Evolutionary conservation across 257 asterid genomes (phyloP).

Genomic region (Sherardia arvensis): DNA sequence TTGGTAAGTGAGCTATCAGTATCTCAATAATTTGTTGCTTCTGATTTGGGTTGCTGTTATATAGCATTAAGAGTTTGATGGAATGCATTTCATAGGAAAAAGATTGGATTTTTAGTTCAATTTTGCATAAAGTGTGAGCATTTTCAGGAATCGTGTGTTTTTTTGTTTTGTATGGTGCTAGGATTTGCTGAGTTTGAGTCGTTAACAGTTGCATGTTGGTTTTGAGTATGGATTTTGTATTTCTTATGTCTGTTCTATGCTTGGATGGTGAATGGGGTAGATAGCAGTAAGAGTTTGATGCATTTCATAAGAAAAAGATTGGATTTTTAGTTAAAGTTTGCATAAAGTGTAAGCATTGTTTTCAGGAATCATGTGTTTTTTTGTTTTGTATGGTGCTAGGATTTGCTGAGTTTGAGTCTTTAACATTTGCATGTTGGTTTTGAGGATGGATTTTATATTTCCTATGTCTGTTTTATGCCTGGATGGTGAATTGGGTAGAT

Average conservation of each 20-base stretch:
- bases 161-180: neutral
- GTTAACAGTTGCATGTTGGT: neutral
- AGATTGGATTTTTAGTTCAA: neutral
- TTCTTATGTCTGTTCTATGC: neutral
- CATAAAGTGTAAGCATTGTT: conserved; percentile 1
- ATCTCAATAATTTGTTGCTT: neutral
- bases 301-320: too few species aligned
- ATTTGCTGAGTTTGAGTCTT: neutral
- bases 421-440: neutral
- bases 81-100: neutral
- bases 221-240: neutral
- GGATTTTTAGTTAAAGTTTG: too few species aligned
- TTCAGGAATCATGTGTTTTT: neutral
- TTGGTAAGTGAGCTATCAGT: neutral
- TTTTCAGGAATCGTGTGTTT: neutral
- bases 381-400: neutral
- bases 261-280: too few species aligned
- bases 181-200: neutral
- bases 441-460: neutral
- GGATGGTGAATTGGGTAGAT: too few species aligned
- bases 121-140: conserved; percentile 1
- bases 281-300: too few species aligned
- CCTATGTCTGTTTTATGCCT: neutral
- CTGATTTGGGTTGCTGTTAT: neutral
- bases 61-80: neutral